Conservation (phyloP, 306 rosid species). For the cucumber (Cucumis sativus) region Cucumber_9930_V3 NC_026659.2:31591001-31591500, state of each 20-base stretch:
- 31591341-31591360: neutral
- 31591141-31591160: constrained; percentile 9
- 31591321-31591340: neutral
- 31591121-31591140: neutral
- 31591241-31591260: constrained; percentile 5
- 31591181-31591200: constrained; percentile 22
- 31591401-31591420: neutral
- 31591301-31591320: neutral
- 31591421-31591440: too few relatives aligned
- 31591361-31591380: neutral
- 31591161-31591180: constrained; percentile 11
- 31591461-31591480: too few relatives aligned
- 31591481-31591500: too few relatives aligned
- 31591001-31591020: neutral
- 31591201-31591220: constrained; percentile 13
- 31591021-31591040: neutral
- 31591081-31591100: neutral
- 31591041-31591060: neutral
- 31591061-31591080: neutral
- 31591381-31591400: neutral
- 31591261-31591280: neutral
- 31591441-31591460: too few relatives aligned
- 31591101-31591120: neutral
- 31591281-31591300: neutral
- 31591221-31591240: constrained; percentile 33